These are phyloP conservation scores for Colletotrichum sublineola DNA, from an alignment of 2,329 filamentous ascomycete genomes.

Conservation along the genomic window DNA sequence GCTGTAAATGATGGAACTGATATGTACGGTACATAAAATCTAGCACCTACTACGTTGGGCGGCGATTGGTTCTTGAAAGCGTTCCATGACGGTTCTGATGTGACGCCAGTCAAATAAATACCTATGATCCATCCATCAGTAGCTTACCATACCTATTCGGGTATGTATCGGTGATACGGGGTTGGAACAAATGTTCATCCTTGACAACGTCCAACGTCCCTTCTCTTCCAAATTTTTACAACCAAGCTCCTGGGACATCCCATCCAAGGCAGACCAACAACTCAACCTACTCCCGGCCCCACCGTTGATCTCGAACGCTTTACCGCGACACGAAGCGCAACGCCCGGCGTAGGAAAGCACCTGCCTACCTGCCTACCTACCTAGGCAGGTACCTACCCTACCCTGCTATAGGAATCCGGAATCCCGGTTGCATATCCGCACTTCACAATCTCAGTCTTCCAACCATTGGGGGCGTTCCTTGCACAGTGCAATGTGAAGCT, in stretches of 20 bases:
- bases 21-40: too few relatives aligned
- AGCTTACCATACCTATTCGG: background rate
- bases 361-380: background rate
- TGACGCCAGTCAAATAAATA: too few relatives aligned
- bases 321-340: conserved; percentile 18
- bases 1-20: too few relatives aligned
- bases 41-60: too few relatives aligned
- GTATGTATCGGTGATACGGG: background rate
- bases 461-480: conserved; percentile 3
- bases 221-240: background rate
- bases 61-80: too few relatives aligned
- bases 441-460: background rate
- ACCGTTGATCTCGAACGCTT: conserved; percentile 3
- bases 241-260: background rate
- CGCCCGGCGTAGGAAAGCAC: background rate
- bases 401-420: background rate
- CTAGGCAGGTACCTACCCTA: background rate
- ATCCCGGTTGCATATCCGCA: conserved; percentile 11
- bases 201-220: background rate
- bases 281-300: background rate
- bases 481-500: conserved; percentile 9
- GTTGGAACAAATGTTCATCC: background rate
- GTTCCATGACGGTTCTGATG: too few relatives aligned
- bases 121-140: background rate
- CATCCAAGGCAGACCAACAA: background rate